Evolutionary conservation across 2,329 filamentous ascomycete genomes (phyloP).

Genomic region (Phoma sp.): DNA sequence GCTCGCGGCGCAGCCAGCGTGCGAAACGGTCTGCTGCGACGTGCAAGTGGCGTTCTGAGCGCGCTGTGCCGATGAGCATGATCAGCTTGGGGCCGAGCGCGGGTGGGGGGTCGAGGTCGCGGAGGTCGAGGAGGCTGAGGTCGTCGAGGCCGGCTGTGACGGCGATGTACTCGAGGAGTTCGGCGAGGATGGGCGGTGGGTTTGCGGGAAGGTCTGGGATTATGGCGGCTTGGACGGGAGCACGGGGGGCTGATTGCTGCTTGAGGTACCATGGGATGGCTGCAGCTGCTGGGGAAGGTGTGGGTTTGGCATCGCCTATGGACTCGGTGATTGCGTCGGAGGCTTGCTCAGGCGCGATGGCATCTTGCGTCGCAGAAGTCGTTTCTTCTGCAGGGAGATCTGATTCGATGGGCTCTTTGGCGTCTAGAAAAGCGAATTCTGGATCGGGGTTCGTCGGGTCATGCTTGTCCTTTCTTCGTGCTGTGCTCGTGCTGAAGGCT

Average conservation of each 20-base stretch:
- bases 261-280: constrained; percentile 80
- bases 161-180: constrained; percentile 79
- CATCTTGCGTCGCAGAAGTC: not conserved
- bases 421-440: constrained; percentile 22
- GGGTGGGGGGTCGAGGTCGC: constrained; percentile 82
- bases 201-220: constrained; percentile 71
- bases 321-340: constrained; percentile 6
- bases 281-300: constrained; percentile 14
- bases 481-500: constrained; percentile 30
- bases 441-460: constrained; percentile 17
- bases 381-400: not conserved
- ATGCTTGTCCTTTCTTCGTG: constrained; percentile 24
- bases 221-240: constrained; percentile 58
- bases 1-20: constrained; percentile 78
- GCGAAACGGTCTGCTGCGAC: constrained; percentile 89
- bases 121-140: constrained; percentile 80
- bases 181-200: constrained; percentile 73
- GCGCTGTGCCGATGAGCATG: constrained; percentile 91
- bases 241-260: constrained; percentile 54
- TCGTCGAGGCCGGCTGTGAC: constrained; percentile 87
- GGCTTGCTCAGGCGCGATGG: not conserved
- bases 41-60: constrained; percentile 92
- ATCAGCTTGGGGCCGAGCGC: constrained; percentile 87
- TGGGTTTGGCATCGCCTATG: constrained; percentile 5
- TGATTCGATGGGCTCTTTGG: not conserved